Percentiles rank a stretch among this genome's conserved stretches.
Conservation (phyloP, 768 basidiomycete genomes). For the Omphalotus guepiniiformis region DNA sequence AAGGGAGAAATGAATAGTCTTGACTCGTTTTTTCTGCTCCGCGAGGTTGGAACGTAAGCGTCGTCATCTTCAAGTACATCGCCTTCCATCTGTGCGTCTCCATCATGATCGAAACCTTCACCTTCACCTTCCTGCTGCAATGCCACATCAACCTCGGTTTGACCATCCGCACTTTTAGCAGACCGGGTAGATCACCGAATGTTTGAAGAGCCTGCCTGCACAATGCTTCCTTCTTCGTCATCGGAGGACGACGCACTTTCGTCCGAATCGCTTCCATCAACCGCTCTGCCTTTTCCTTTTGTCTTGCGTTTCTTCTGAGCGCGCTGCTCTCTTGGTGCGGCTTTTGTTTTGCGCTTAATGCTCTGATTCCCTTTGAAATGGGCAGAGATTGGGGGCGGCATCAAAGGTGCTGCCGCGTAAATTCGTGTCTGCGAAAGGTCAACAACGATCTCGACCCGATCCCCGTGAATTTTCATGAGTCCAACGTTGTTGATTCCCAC, state of each 20-base stretch:
- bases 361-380: conserved; percentile 16
- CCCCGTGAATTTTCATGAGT: no score
- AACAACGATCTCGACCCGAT: no score
- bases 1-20: conserved; percentile 34
- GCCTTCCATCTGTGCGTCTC: neutral
- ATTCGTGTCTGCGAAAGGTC: conserved; percentile 39
- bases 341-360: conserved; percentile 16
- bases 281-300: conserved; percentile 30
- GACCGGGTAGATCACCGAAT: no score
- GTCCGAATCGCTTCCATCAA: conserved; percentile 18
- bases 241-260: conserved; percentile 15
- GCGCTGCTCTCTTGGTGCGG: conserved; percentile 7
- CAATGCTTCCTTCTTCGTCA: conserved; percentile 22
- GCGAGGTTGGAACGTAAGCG: conserved; percentile 14
- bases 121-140: neutral
- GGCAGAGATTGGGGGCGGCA: conserved; percentile 16
- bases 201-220: no score
- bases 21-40: conserved; percentile 15
- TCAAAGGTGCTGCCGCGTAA: conserved; percentile 32
- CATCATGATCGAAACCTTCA: conserved; percentile 15
- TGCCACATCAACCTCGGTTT: conserved; percentile 16
- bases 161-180: no score
- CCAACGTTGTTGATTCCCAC: no score
- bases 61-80: conserved; percentile 8
- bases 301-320: conserved; percentile 31